phyloP scores from a whole-genome alignment of 148 eudicot genomes.

The Amaranthus palmeri region DNA sequence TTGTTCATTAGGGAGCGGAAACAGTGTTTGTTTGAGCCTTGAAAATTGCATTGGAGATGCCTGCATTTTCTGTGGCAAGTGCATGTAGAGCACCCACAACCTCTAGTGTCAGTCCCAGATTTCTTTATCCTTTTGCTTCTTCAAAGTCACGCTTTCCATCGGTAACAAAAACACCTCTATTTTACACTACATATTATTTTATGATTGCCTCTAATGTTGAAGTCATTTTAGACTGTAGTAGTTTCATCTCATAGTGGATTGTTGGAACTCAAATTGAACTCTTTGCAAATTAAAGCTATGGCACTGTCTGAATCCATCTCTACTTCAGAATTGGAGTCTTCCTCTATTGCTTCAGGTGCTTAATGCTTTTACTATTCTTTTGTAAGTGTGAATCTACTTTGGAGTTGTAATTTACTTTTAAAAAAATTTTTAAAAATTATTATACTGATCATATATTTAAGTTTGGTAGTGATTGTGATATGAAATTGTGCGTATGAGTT shows the following conservation, averaged over 20 bases:
- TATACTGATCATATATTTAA: not conserved
- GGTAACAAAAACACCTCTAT: conserved; percentile 11
- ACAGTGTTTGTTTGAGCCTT: not conserved
- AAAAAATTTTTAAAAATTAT: not conserved
- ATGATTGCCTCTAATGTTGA: not conserved
- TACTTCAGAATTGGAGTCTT: conserved; percentile 19
- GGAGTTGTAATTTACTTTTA: not conserved
- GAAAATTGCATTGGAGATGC: conserved; percentile 22
- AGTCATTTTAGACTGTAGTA: not conserved
- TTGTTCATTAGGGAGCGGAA: no score
- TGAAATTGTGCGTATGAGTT: not conserved
- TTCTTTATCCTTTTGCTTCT: conserved; percentile 16
- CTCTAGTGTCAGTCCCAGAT: conserved; percentile 2
- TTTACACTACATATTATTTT: not conserved
- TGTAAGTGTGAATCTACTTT: not conserved
- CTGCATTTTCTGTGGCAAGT: conserved; percentile 29
- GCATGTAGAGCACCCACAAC: conserved; percentile 26
- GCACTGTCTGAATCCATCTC: conserved; percentile 25
- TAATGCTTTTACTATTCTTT: not conserved
- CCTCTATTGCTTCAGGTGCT: conserved; percentile 26
- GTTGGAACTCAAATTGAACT: conserved; percentile 18
- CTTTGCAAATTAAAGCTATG: conserved; percentile 31
- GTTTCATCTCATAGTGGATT: not conserved
- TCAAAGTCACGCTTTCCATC: conserved; percentile 9
- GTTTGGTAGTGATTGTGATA: not conserved